Percentiles rank a stretch among this genome's conserved stretches.
phyloP scores from a whole-genome alignment of 129 eudicot species.

The Centaurea solstitialis region DNA sequence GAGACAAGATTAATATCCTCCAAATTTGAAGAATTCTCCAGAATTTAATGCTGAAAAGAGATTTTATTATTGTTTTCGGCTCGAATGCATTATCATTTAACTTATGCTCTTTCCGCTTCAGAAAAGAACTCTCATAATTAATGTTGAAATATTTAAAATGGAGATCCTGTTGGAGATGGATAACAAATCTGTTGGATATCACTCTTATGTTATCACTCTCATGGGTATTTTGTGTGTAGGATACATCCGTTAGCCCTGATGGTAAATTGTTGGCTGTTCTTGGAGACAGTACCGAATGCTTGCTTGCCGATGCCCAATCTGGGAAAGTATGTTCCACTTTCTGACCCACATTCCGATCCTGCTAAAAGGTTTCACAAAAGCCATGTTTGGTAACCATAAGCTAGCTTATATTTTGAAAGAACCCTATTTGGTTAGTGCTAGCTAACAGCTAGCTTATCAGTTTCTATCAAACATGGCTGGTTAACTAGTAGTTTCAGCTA shows the following conservation, averaged over 20 bases:
- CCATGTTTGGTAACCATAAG: neutral
- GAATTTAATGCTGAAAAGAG: neutral
- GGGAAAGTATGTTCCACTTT: slow-evolving; percentile 61
- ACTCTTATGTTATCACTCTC: neutral
- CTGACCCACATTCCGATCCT: neutral
- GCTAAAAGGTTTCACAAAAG: neutral
- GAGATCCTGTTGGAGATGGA: neutral
- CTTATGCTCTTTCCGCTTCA: no score
- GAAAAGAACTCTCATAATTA: no score
- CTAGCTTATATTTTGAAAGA: neutral
- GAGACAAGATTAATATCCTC: neutral
- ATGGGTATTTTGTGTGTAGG: slow-evolving; percentile 36
- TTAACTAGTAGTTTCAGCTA: no score
- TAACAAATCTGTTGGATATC: neutral
- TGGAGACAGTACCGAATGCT: slow-evolving; percentile 80
- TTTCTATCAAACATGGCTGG: neutral
- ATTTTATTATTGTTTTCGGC: neutral
- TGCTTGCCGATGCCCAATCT: slow-evolving; percentile 73
- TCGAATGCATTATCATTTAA: neutral
- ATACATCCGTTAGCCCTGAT: slow-evolving; percentile 79
- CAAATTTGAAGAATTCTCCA: neutral
- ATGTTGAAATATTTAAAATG: neutral
- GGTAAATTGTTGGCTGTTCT: slow-evolving; percentile 84
- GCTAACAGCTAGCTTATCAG: neutral
- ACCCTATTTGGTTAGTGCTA: neutral